Base-by-base conservation (phyloP, 108 stramenopile species). In the Mediolabrus comicus region DNA sequence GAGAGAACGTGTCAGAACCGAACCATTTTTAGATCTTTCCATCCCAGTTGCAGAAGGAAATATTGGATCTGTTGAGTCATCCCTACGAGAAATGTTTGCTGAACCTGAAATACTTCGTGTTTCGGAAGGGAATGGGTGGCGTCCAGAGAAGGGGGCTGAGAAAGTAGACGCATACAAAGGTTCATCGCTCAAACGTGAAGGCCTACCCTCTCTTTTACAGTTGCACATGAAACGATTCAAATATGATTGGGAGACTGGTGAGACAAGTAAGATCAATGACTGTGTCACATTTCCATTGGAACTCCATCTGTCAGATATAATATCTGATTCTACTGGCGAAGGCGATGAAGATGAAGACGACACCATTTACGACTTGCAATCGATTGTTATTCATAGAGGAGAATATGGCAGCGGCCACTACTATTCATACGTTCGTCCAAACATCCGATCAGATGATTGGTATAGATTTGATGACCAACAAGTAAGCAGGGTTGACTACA, bases 161-260 rank as follows among this genome's bases (percentile, higher is more conserved):
- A 91, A 91, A 53, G 87, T 94, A 1, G 88, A 94, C 72, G 92
- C 92, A 7, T 82, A 86, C 78, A 94, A 91, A 65, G 92, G 92
- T 11, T 81, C 71, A 5, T 72, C 74, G 0, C 77, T 91, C 69
- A 71, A 71, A 38, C 67, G 71, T 2, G 61, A 84, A 28, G 90
- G 90, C 5, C 66, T 94, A 59, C 92, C 92, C 12, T 53, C 88
- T 22, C 79, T 94, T 17, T 65, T 94, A 13, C 92, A 94, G 59
- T 69, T 89, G 67, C 92, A 94, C 63, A 67, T 94, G 54, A 90
- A 89, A 64, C 79, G 92, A 53, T 94, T 94, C 78, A 74, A 87
- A 2, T 91, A 90, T 75, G 92, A 94, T 71, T 94, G 88, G 86
- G 76, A 90, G 53, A 88, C 87, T 8, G 90, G 86, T 9, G 73